Evolutionary conservation across 176 grass and related monocot genomes (phyloP).

Genomic region (Paspalum vaginatum): DNA sequence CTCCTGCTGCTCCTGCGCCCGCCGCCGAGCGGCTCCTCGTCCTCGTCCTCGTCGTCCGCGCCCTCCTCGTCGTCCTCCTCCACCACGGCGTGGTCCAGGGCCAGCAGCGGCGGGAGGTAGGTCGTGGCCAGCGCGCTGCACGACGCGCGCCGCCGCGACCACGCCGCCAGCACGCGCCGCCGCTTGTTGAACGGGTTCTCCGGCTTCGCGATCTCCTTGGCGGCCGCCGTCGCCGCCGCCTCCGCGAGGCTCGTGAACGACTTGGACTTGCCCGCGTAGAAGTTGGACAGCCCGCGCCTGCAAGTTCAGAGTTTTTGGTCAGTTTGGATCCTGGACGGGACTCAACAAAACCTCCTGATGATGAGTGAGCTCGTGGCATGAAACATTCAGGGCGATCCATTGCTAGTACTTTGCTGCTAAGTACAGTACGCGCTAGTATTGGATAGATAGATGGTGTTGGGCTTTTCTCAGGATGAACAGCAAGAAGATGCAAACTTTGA

Average conservation of each 20-base stretch:
- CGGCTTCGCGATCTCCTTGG: slow-evolving; percentile 76
- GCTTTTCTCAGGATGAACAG: slow-evolving; percentile 9
- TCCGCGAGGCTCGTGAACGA: slow-evolving; percentile 75
- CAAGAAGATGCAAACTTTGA: slow-evolving; percentile 10
- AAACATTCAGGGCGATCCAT: too few relatives aligned
- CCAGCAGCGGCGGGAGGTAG: slow-evolving; percentile 56
- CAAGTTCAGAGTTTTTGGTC: neutral
- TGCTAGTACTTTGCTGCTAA: too few relatives aligned
- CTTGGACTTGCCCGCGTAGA: slow-evolving; percentile 86
- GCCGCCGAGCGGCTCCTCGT: neutral
- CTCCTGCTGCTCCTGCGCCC: slow-evolving; percentile 14
- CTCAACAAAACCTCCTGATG: too few relatives aligned
- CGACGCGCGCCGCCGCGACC: slow-evolving; percentile 57
- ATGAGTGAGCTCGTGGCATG: too few relatives aligned
- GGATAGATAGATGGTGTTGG: neutral
- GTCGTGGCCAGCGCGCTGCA: slow-evolving; percentile 65
- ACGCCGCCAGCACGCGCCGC: slow-evolving; percentile 56
- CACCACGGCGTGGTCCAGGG: slow-evolving; percentile 42
- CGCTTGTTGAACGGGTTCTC: slow-evolving; percentile 96
- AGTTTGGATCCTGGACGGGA: too few relatives aligned
- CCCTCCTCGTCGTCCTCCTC: slow-evolving; percentile 67
- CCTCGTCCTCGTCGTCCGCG: slow-evolving; percentile 35
- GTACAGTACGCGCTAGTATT: too few relatives aligned
- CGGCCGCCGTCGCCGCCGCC: slow-evolving; percentile 48
- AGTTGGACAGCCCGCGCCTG: slow-evolving; percentile 78